These are phyloP conservation scores for Brettanomyces anomalus DNA, from an alignment of 805 yeast species.

Conservation along the genomic window DNA sequence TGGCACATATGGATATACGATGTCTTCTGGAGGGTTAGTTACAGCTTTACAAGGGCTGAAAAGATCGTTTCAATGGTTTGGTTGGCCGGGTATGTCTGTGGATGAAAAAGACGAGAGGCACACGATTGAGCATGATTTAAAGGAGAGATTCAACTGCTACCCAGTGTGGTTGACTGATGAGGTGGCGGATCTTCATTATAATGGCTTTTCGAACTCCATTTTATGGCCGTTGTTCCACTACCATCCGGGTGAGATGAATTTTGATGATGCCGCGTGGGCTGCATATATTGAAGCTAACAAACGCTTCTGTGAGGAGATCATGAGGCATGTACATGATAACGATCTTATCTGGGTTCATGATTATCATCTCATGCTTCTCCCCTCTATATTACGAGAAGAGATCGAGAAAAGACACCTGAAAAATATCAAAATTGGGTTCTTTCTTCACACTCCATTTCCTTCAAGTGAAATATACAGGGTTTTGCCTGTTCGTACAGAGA, in stretches of 20 bases:
- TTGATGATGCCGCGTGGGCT: conserved; percentile 96
- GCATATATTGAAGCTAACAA: conserved; percentile 92
- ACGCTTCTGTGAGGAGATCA: conserved; percentile 67
- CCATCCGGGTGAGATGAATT: conserved; percentile 98
- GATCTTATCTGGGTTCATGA: conserved; percentile 98
- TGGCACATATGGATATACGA: conserved; percentile 57
- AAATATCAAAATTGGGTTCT: conserved; percentile 79
- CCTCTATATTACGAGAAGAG: conserved; percentile 70
- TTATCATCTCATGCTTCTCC: conserved; percentile 91
- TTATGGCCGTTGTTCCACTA: conserved; percentile 98
- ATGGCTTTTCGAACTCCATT: conserved; percentile 91
- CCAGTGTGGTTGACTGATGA: conserved; percentile 86
- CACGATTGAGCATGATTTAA: conserved; percentile 59
- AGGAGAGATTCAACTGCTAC: conserved; percentile 73
- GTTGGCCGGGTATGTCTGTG: conserved; percentile 94
- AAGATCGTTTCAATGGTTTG: conserved; percentile 92
- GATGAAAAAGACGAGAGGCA: conserved; percentile 62
- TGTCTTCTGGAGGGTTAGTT: conserved; percentile 97
- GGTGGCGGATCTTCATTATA: conserved; percentile 91
- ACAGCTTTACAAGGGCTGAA: conserved; percentile 91
- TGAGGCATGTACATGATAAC: conserved; percentile 61
- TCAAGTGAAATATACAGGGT: conserved; percentile 93
- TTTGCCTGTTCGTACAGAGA: conserved; percentile 89
- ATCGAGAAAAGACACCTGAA: conserved; percentile 35
- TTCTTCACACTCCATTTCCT: conserved; percentile 97